These are phyloP conservation scores for Fusarium redolens DNA, from an alignment of 2,329 filamentous ascomycete species.

Conservation along the genomic window DNA sequence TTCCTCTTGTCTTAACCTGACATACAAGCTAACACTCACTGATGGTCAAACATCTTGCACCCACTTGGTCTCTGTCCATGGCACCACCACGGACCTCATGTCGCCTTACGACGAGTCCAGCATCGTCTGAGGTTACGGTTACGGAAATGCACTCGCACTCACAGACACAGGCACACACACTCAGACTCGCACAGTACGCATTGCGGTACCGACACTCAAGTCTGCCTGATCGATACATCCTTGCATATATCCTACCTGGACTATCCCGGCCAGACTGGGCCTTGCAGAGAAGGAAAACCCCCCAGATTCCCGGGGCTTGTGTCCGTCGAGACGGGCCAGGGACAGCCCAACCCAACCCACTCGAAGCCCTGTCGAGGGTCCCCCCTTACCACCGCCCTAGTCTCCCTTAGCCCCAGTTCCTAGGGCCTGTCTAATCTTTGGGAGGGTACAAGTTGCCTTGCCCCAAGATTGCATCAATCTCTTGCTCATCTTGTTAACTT, in stretches of 20 bases:
- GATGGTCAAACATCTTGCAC: constrained; percentile 28
- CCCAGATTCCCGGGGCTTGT: constrained; percentile 48
- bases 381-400: constrained; percentile 46
- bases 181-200: constrained; percentile 32
- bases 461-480: constrained; percentile 49
- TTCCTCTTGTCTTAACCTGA: constrained; percentile 18
- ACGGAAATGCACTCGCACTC: constrained; percentile 22
- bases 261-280: constrained; percentile 34
- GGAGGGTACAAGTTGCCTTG: constrained; percentile 42
- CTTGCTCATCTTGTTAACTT: constrained; percentile 38
- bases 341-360: constrained; percentile 35
- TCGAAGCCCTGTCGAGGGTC: constrained; percentile 41
- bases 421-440: constrained; percentile 45
- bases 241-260: constrained; percentile 19
- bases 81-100: constrained; percentile 42
- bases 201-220: constrained; percentile 31
- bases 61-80: constrained; percentile 34
- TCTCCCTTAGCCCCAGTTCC: constrained; percentile 42
- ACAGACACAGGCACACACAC: constrained; percentile 13
- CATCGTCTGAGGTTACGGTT: constrained; percentile 43
- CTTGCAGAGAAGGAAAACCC: constrained; percentile 33
- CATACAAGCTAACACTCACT: constrained; percentile 25
- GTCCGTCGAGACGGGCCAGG: constrained; percentile 44
- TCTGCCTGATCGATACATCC: constrained; percentile 43
- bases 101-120: constrained; percentile 40